Base-by-base conservation (phyloP, 139 green algal genomes). In the Zygnema cylindricum region DNA sequence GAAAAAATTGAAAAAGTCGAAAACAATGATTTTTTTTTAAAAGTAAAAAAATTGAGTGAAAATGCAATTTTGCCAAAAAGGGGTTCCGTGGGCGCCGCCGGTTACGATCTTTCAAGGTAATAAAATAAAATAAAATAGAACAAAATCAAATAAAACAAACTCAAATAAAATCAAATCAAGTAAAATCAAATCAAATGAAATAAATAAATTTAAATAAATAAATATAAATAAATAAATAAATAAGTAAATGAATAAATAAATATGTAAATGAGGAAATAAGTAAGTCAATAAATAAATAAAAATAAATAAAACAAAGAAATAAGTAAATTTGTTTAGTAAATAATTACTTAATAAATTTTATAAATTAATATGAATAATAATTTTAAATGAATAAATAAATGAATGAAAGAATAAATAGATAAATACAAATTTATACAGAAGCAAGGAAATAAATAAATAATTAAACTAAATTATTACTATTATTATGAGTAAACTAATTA, bases 41-140 rank as follows among this genome's bases (percentile, higher is more conserved):
- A 92, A 21, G 96, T 99, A 0, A 98, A 98, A 91, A 96, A 95
- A 77, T 89, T 99, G 0, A 94, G 86, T 40, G 94, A 97, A 43
- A 71, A 95, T 40, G 97, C 97, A 0, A 93, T 82, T 11, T 63
- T 98, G 36, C 97, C 97, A 0, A 94, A 90, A 76, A 94, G 97
- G 1, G 97, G 97, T 32, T 98, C 95, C 0, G 81, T 89, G 0
- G 87, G 90, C 0, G 97, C 97, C 32, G 97, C 97, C 1, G 97
- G 97, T 49, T 99, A 99, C 88, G 97, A 99, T 82, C 90, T 99
- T 0, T 91, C 95, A 43, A 97, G 94, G 95, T 98, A 42, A 38
- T 87, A 57, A 30, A 36, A 88, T 69, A 41, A 30, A 83, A 30
- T 23, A 32, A 87, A 41, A 83, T n/a, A 39, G 16, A 16, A 11